Percentiles rank a stretch among this genome's conserved stretches.
Evolutionary conservation across 225 moss, liverwort and hornwort species (phyloP).

Genomic region (Rhytidiadelphus loreus): DNA sequence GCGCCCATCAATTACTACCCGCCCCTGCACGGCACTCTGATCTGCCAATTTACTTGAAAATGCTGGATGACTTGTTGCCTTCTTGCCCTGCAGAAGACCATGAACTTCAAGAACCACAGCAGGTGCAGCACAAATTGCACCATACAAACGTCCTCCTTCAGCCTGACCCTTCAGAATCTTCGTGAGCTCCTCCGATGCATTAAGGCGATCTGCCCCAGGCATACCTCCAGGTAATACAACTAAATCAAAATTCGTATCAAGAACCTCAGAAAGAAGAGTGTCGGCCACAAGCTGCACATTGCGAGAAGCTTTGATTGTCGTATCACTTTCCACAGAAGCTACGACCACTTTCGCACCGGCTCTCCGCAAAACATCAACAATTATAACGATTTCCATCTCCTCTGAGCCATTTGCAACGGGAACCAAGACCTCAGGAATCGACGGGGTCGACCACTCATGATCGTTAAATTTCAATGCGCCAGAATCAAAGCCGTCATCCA

Average conservation of each 20-base stretch:
- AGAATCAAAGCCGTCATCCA: conserved; percentile 12
- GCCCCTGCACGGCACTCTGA: conserved; percentile 64
- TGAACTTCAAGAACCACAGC: conserved; percentile 68
- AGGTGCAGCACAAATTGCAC: conserved; percentile 94
- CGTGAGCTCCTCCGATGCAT: conserved; percentile 29
- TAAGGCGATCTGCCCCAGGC: conserved; percentile 73
- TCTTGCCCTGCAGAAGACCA: conserved; percentile 65
- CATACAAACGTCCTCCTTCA: conserved; percentile 35
- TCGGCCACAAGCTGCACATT: conserved; percentile 83
- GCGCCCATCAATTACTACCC: conserved; percentile 83
- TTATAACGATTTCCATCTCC: conserved; percentile 90
- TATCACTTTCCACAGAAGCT: conserved; percentile 69
- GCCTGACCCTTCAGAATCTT: conserved; percentile 50
- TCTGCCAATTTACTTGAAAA: conserved; percentile 53
- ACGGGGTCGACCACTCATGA: conserved; percentile 16
- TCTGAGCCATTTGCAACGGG: conserved; percentile 86
- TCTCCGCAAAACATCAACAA: conserved; percentile 79
- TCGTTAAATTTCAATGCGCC: conserved; percentile 24
- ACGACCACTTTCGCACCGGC: conserved; percentile 75
- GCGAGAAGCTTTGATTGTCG: conserved; percentile 59
- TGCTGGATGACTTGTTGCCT: conserved; percentile 72
- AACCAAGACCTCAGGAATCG: conserved; percentile 29
- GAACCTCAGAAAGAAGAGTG: conserved; percentile 35
- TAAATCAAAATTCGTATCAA: conserved; percentile 49
- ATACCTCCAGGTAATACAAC: conserved; percentile 80